Base-by-base conservation (phyloP, 2,329 filamentous ascomycete species). In the Aspergillus sp. region DNA sequence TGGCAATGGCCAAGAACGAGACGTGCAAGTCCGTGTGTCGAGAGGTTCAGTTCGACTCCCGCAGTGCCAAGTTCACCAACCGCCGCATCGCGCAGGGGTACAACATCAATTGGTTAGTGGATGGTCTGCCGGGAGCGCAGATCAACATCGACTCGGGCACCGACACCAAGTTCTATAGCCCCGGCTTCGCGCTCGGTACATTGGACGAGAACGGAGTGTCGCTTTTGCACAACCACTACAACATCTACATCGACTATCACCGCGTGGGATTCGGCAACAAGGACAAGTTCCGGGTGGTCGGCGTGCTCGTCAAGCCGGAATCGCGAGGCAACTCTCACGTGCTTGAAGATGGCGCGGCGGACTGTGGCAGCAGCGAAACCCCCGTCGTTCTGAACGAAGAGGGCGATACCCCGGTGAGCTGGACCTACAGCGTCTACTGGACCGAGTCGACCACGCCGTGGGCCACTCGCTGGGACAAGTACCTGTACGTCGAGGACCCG, bases 401-500 rank as follows among this genome's bases (percentile, higher is more conserved):
- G 5, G 81, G 81, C 2, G 82, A 85, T 14, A 92, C 84, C 20
- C 78, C 84, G 20, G 91, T 97, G 22, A 85, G 87, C 2, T 99
- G 91, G 80, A 96, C 92, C 5, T 99, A 99, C 80, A 92, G 90
- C 65, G 91, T 98, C 14, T 90, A 89, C 77, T 99, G 95, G 95
- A 85, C 84, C 58, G 86, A 87, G 66, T 97, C 92, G 0, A 73
- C 84, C 0, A 98, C 93, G 1, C 91, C 90, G 1, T 99, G 96
- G 89, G 95, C 95, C 29, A 99, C 95, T 12, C 87, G 95, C 65
- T 99, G 95, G 95, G 95, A 99, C 82, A 98, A 96, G 78, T 98
- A 98, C 74, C 84, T 99, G 39, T 94, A 98, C 71, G 94, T 99
- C 31, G 96, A 93, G 72, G 93, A 98, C 75, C 93, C 95, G 55